phyloP scores from a whole-genome alignment of 1,139 yeast species.

The Yamadazyma triangularis region DNA sequence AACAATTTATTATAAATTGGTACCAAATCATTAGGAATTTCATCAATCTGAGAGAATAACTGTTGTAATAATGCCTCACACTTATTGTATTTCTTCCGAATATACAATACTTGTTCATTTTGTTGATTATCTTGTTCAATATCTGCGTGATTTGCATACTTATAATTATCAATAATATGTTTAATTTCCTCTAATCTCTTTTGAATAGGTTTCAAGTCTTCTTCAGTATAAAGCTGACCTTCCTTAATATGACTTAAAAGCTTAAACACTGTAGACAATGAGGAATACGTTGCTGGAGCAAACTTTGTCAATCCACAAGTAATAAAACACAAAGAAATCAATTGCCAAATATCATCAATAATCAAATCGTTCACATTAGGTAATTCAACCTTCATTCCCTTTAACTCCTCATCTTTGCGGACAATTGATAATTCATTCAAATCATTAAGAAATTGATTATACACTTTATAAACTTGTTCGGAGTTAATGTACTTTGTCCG shows the following conservation, averaged over 20 bases:
- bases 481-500: slow-evolving; percentile 61
- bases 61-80: slow-evolving; percentile 52
- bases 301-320: slow-evolving; percentile 87
- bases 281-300: slow-evolving; percentile 92
- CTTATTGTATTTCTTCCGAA: slow-evolving; percentile 55
- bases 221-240: slow-evolving; percentile 74
- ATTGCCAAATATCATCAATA: slow-evolving; percentile 86
- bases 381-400: slow-evolving; percentile 34
- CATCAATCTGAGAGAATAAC: slow-evolving; percentile 50
- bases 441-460: slow-evolving; percentile 47
- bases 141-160: slow-evolving; percentile 32
- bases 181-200: slow-evolving; percentile 66
- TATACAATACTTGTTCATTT: slow-evolving; percentile 52
- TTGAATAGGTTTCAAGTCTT: slow-evolving; percentile 74
- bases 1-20: slow-evolving; percentile 46
- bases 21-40: slow-evolving; percentile 54
- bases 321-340: slow-evolving; percentile 77
- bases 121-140: slow-evolving; percentile 7
- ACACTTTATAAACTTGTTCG: slow-evolving; percentile 54
- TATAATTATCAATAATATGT: slow-evolving; percentile 44
- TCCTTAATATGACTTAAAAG: slow-evolving; percentile 77
- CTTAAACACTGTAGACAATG: slow-evolving; percentile 78
- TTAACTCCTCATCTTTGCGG: slow-evolving; percentile 45
- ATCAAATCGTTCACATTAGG: slow-evolving; percentile 58
- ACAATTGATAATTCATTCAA: slow-evolving; percentile 49